Percentiles rank a stretch among this genome's conserved stretches.
Evolutionary conservation across 1,139 yeast genomes (phyloP).

Genomic region (Spencermartinsiella ligniputridi): DNA sequence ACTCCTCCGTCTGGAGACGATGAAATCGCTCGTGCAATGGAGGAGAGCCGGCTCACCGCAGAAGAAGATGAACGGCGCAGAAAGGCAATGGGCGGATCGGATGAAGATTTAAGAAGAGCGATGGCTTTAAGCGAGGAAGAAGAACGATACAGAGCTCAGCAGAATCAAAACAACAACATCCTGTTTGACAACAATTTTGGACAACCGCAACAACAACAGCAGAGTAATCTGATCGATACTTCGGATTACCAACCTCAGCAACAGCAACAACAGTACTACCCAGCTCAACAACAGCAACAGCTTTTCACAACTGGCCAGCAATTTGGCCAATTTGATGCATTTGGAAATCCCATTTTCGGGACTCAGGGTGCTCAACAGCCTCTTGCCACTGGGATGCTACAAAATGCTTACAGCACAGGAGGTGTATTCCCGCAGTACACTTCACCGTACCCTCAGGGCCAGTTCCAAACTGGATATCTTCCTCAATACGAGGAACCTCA

Average conservation of each 20-base stretch:
- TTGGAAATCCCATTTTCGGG: conserved; percentile 65
- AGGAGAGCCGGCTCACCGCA: conserved; percentile 76
- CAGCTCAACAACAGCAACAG: conserved; percentile 8
- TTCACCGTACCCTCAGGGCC: conserved; percentile 33
- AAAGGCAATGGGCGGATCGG: conserved; percentile 42
- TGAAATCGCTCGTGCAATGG: conserved; percentile 81
- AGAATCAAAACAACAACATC: conserved; percentile 25
- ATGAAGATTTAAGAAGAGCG: conserved; percentile 76
- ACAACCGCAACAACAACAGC: conserved; percentile 25
- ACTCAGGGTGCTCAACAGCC: conserved; percentile 36
- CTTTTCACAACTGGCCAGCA: conserved; percentile 12
- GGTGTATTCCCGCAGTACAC: conserved; percentile 21
- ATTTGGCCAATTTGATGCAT: conserved; percentile 46
- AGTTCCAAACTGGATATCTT: conserved; percentile 25
- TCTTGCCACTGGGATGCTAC: conserved; percentile 50
- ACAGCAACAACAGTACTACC: conserved; percentile 18
- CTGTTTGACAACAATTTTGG: conserved; percentile 14
- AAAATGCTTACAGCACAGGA: conserved; percentile 38
- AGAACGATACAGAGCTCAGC: conserved; percentile 46
- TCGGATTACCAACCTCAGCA: conserved; percentile 15
- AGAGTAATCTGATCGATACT: conserved; percentile 31
- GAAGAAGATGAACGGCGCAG: conserved; percentile 74
- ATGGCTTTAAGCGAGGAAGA: conserved; percentile 82
- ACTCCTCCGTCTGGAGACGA: conserved; percentile 53
- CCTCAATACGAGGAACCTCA: conserved; percentile 32